These are phyloP conservation scores for Pseudocercospora cruenta DNA, from an alignment of 2,329 filamentous ascomycete genomes.

Conservation along the genomic window DNA sequence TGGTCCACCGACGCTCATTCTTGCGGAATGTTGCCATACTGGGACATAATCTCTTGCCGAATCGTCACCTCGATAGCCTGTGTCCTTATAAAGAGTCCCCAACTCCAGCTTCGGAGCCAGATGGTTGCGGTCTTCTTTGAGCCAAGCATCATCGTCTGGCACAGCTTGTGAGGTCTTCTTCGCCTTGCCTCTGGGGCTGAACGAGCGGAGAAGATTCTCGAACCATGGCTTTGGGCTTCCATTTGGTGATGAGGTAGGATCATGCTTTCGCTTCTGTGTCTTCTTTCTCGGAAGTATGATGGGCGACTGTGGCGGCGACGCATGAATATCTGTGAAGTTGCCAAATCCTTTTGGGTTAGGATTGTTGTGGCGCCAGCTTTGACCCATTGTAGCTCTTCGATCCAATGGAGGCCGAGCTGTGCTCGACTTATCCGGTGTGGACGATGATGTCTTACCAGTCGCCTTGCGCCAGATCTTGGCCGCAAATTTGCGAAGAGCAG, in stretches of 20 bases:
- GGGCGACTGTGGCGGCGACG: constrained; percentile 13
- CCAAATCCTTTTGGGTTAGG: constrained; percentile 7
- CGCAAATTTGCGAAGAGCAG: constrained; percentile 25
- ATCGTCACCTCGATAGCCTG: constrained; percentile 2
- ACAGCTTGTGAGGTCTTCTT: neutral
- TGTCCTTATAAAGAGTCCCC: constrained; percentile 6
- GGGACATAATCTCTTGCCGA: constrained; percentile 3
- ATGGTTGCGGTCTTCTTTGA: neutral
- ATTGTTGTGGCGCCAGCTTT: constrained; percentile 6
- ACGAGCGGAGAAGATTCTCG: neutral
- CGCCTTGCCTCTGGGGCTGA: neutral
- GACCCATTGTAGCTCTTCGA: neutral
- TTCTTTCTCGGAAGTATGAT: constrained; percentile 4
- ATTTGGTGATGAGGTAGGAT: neutral
- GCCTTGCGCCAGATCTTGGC: constrained; percentile 14
- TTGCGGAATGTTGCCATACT: constrained; percentile 9
- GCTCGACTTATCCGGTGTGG: constrained; percentile 6
- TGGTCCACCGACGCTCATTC: constrained; percentile 2
- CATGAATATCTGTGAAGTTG: constrained; percentile 12
- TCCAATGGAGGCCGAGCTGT: neutral
- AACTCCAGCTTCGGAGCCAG: constrained; percentile 17
- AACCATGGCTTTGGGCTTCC: neutral
- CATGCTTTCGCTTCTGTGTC: neutral
- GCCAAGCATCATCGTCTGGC: neutral
- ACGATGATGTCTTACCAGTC: neutral